phyloP scores from a whole-genome alignment of 2,329 filamentous ascomycete genomes.

The Diplodia corticola region DNA sequence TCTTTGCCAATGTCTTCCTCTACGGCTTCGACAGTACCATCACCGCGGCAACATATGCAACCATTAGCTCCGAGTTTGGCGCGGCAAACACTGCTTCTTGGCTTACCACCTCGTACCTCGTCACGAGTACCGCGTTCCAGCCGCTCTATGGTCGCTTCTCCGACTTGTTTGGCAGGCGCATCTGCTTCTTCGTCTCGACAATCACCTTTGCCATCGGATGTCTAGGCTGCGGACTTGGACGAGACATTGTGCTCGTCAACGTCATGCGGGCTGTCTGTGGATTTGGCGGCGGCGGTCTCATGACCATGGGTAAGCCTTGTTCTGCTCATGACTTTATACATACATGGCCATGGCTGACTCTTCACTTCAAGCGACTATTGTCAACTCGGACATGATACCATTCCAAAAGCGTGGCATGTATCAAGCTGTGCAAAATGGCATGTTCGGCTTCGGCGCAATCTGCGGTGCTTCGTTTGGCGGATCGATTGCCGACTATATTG shows the following conservation, averaged over 20 bases:
- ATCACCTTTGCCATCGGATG: conserved; percentile 35
- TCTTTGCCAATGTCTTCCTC: conserved; percentile 66
- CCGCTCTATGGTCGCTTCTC: conserved; percentile 41
- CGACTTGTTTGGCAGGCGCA: conserved; percentile 38
- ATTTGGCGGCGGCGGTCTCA: conserved; percentile 35
- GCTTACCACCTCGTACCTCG: conserved; percentile 29
- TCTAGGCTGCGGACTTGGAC: conserved; percentile 34
- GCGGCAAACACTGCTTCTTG: conserved; percentile 46
- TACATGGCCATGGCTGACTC: not conserved
- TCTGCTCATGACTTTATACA: not conserved
- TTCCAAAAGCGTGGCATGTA: conserved; percentile 60
- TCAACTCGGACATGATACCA: conserved; percentile 64
- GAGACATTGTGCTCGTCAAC: conserved; percentile 31
- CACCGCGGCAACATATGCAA: conserved; percentile 47
- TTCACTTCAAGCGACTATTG: conserved; percentile 30
- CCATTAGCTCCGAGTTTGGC: conserved; percentile 46
- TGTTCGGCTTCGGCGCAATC: conserved; percentile 63
- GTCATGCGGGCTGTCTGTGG: conserved; percentile 34
- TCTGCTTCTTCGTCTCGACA: conserved; percentile 35
- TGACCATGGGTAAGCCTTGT: conserved; percentile 32
- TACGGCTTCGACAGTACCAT: conserved; percentile 54
- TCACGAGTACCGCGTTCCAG: conserved; percentile 31
- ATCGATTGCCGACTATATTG: conserved; percentile 46
- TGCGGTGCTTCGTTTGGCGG: conserved; percentile 53
- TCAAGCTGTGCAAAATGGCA: conserved; percentile 61